Evolutionary conservation across 2,329 filamentous ascomycete genomes (phyloP), one percentile per base, ranked within the genome.

Genomic region (Aschersonia sp.): DNA sequence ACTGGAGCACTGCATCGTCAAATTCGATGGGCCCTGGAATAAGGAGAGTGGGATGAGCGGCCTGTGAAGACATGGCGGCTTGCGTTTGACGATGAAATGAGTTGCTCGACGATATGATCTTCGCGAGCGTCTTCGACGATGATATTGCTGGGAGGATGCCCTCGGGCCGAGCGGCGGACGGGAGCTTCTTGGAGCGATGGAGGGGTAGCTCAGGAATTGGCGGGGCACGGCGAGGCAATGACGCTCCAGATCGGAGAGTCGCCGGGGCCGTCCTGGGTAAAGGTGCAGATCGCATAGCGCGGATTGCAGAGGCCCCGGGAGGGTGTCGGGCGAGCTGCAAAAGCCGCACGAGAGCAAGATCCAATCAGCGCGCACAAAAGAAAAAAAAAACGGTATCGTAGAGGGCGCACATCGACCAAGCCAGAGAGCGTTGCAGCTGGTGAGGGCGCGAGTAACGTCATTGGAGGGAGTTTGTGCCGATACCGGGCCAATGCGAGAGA

Each of bases 11-110:
- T 44, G 82, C 88, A 90, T 97, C 90, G 65, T 95, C 90, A 62
- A 95, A 95, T 71, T 97, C 90, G 66, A 97, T 94, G 60, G 92
- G 92, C 53, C 92, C 92, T 45, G 92, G 92, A 61, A 98, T 97
- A 69, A 98, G 80, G 67, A 98, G 74, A 48, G 90, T 83, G 42
- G 78, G 67, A 61, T 83, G 79, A 45, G 71, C 65, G 48, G 76
- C 71, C 57, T 82, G 79, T 50, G 70, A 72, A 55, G 77, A 81
- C 79, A 82, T 82, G 47, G 60, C 70, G 61, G 59, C 52, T 22
- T 22, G 22, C 22, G 14, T 8, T 14, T 9, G 7, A n/a, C 9
- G 46, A 40, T 22, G 32, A 14, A 32, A 6, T 2, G 39, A 29
- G 5, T 44, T 14, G 31, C 40, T 22, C 31, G 35, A 37, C 35